These are phyloP conservation scores for Penicillium sp. DNA, from an alignment of 2,329 filamentous ascomycete genomes.

Conservation along the genomic window DNA sequence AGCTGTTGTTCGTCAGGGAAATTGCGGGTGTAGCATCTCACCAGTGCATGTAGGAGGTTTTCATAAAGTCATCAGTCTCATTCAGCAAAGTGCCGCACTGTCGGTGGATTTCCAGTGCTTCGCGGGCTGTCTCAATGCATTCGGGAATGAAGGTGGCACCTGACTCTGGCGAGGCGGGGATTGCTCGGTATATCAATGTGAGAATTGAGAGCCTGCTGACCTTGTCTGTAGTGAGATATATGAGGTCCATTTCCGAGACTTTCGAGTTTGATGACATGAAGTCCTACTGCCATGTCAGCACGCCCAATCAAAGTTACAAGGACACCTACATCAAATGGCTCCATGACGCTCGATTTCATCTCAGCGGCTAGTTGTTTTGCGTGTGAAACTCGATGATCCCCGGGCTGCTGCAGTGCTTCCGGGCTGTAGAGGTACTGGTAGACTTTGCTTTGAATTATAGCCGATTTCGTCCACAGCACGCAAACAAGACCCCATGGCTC, in stretches of 20 bases:
- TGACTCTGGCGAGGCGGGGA: conserved; percentile 32
- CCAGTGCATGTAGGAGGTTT: conserved; percentile 41
- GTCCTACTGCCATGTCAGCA: conserved; percentile 9
- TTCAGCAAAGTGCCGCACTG: conserved; percentile 28
- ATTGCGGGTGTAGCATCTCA: conserved; percentile 13
- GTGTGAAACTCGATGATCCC: conserved; percentile 28
- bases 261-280: conserved; percentile 6
- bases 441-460: conserved; percentile 59
- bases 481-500: conserved; percentile 51
- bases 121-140: conserved; percentile 41
- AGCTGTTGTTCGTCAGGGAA: background rate
- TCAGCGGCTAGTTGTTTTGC: conserved; percentile 31
- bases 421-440: conserved; percentile 60
- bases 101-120: conserved; percentile 38
- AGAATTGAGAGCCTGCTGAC: conserved; percentile 39
- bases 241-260: conserved; percentile 28
- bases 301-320: background rate
- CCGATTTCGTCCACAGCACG: conserved; percentile 57
- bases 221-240: conserved; percentile 36
- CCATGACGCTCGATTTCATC: conserved; percentile 30
- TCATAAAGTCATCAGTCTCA: conserved; percentile 29
- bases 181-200: conserved; percentile 44
- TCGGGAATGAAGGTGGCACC: conserved; percentile 36
- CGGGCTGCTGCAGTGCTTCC: conserved; percentile 30
- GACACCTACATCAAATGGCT: conserved; percentile 31